These are phyloP conservation scores for Mycena albidolilacea DNA, from an alignment of 768 basidiomycete genomes.

Conservation along the genomic window DNA sequence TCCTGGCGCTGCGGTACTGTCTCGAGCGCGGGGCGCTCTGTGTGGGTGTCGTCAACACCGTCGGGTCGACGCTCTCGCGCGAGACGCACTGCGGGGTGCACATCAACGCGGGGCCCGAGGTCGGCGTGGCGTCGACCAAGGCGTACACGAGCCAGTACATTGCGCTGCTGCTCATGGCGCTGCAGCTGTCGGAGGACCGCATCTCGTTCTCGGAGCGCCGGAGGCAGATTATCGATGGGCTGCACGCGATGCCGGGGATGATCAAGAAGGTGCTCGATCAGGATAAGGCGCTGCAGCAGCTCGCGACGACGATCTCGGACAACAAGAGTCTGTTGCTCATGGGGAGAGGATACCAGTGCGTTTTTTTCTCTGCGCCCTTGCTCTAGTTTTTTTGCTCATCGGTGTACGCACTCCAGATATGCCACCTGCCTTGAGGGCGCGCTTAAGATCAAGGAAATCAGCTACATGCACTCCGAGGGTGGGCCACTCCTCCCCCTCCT, in stretches of 20 bases:
- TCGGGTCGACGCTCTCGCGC: constrained; percentile 97
- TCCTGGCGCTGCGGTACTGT: constrained; percentile 96
- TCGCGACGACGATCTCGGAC: constrained; percentile 84
- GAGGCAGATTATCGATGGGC: constrained; percentile 92
- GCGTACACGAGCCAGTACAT: constrained; percentile 99
- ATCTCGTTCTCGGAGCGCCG: constrained; percentile 93
- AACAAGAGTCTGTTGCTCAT: constrained; percentile 94
- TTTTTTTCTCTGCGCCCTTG: constrained; percentile 35
- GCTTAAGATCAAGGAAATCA: constrained; percentile 99
- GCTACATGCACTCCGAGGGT: constrained; percentile 91
- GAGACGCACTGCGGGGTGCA: constrained; percentile 99
- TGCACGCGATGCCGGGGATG: constrained; percentile 90
- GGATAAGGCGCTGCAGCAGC: constrained; percentile 84
- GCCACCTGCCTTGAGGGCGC: constrained; percentile 99
- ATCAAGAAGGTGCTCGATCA: constrained; percentile 90
- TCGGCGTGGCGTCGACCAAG: constrained; percentile 99
- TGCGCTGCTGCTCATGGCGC: constrained; percentile 97
- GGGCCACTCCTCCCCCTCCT: constrained; percentile 20
- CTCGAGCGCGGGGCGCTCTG: constrained; percentile 96
- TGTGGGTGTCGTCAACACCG: constrained; percentile 98
- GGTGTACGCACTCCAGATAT: not conserved
- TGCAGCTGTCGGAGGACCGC: constrained; percentile 97
- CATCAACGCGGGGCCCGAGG: constrained; percentile 99
- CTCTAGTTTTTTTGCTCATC: constrained; percentile 17
- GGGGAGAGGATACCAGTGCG: constrained; percentile 97